Conservation (phyloP, 1,139 yeast genomes). For the Geotrichum candidum region DNA sequence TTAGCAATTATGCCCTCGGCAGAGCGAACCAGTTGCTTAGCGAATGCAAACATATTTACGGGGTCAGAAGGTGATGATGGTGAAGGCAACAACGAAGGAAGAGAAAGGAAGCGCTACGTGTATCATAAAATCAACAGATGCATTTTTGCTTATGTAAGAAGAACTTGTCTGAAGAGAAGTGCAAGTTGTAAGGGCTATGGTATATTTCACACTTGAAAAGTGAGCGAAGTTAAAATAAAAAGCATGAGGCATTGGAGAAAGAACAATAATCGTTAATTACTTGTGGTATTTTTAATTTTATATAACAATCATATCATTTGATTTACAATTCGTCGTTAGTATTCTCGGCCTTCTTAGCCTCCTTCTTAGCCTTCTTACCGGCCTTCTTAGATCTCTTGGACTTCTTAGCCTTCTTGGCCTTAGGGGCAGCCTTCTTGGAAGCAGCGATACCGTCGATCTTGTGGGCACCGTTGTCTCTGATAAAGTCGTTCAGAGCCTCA, state of each 20-base stretch:
- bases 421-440: conserved; percentile 26
- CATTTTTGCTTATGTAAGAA: background rate
- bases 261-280: background rate
- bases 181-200: background rate
- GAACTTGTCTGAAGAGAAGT: background rate
- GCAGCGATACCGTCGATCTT: conserved; percentile 48
- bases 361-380: conserved; percentile 19
- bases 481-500: conserved; percentile 62
- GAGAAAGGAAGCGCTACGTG: background rate
- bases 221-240: background rate
- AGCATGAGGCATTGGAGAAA: background rate
- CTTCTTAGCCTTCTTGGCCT: conserved; percentile 35
- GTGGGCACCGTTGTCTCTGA: conserved; percentile 58
- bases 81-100: background rate
- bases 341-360: conserved; percentile 13
- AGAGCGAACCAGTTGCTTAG: conserved; percentile 73
- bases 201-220: background rate
- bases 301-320: background rate
- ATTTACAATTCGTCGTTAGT: conserved; percentile 20
- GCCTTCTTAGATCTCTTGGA: conserved; percentile 22
- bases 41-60: conserved; percentile 71
- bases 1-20: conserved; percentile 47
- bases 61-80: background rate
- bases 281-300: background rate
- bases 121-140: background rate